These are phyloP conservation scores for Alliaria petiolata DNA, from an alignment of 345 rosid species.

Conservation along the genomic window DNA sequence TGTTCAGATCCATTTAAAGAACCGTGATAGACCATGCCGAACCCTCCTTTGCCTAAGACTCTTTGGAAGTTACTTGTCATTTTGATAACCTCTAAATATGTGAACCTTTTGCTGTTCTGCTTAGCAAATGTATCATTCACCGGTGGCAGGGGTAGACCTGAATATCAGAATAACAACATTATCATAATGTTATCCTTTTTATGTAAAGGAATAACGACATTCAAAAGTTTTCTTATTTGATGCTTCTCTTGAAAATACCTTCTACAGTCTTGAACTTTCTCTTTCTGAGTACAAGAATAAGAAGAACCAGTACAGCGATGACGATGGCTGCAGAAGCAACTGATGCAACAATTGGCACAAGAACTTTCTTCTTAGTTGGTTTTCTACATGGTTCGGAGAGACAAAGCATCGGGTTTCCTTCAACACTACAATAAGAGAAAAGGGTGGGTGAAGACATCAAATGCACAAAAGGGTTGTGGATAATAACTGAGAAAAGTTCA, in stretches of 20 bases:
- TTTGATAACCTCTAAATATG: slow-evolving; percentile 14
- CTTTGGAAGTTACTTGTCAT: slow-evolving; percentile 37
- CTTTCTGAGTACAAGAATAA: background rate
- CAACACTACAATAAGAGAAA: background rate
- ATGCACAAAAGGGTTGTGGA: background rate
- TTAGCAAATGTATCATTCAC: background rate
- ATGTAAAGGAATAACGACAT: too few relatives aligned
- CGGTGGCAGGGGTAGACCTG: background rate
- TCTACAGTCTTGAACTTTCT: background rate
- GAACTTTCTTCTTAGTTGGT: background rate
- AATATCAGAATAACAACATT: background rate
- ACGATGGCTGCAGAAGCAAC: background rate
- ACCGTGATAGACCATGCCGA: slow-evolving; percentile 43
- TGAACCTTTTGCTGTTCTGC: slow-evolving; percentile 17
- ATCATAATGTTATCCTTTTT: background rate
- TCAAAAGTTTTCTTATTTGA: too few relatives aligned
- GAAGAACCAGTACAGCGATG: background rate
- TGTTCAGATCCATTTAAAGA: slow-evolving; percentile 19
- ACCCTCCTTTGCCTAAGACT: slow-evolving; percentile 44
- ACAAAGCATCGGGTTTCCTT: slow-evolving; percentile 14
- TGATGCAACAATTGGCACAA: background rate
- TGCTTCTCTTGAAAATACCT: background rate
- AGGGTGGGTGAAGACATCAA: background rate
- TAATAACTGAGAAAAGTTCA: background rate
- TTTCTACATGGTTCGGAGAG: background rate